Evolutionary conservation across 2,329 filamentous ascomycete genomes (phyloP).

Genomic region (Lachnellula occidentalis): DNA sequence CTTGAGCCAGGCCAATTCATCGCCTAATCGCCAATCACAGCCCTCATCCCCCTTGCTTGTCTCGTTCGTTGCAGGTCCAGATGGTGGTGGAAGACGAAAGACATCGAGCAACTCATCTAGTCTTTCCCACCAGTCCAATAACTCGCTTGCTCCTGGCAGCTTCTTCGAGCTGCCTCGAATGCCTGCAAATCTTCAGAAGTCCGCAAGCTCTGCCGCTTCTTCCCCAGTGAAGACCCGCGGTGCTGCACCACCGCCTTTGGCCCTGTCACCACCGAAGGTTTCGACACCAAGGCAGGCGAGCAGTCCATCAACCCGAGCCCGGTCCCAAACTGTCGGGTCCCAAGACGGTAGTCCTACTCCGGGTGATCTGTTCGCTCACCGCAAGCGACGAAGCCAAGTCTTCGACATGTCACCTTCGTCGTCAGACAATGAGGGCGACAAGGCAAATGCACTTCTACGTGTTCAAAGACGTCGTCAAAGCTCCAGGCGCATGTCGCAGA

Average conservation of each 20-base stretch:
- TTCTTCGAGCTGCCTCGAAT: constrained; percentile 68
- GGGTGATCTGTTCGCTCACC: constrained; percentile 64
- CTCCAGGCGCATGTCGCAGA: constrained; percentile 87
- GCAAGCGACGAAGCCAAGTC: constrained; percentile 88
- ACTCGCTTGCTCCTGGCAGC: constrained; percentile 63
- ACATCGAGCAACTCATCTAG: constrained; percentile 85
- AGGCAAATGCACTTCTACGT: constrained; percentile 82
- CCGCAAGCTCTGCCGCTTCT: constrained; percentile 46
- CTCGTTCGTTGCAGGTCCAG: constrained; percentile 84
- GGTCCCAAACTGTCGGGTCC: constrained; percentile 90
- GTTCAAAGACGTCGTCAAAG: constrained; percentile 94
- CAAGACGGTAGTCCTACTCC: constrained; percentile 78
- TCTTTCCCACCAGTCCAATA: constrained; percentile 70
- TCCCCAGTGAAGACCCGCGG: constrained; percentile 54
- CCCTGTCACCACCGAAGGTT: constrained; percentile 58
- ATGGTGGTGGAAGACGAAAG: constrained; percentile 75
- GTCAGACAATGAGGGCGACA: constrained; percentile 92
- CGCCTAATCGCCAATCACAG: constrained; percentile 79
- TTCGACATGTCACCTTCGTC: constrained; percentile 96
- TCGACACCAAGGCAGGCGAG: constrained; percentile 56
- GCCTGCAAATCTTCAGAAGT: constrained; percentile 54
- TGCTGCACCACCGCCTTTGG: constrained; percentile 40
- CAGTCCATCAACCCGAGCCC: constrained; percentile 61
- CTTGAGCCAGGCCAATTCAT: constrained; percentile 73
- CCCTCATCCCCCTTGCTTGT: constrained; percentile 90